These are phyloP conservation scores for Penicillium sp. DNA, from an alignment of 2,329 filamentous ascomycete species.

Conservation along the genomic window DNA sequence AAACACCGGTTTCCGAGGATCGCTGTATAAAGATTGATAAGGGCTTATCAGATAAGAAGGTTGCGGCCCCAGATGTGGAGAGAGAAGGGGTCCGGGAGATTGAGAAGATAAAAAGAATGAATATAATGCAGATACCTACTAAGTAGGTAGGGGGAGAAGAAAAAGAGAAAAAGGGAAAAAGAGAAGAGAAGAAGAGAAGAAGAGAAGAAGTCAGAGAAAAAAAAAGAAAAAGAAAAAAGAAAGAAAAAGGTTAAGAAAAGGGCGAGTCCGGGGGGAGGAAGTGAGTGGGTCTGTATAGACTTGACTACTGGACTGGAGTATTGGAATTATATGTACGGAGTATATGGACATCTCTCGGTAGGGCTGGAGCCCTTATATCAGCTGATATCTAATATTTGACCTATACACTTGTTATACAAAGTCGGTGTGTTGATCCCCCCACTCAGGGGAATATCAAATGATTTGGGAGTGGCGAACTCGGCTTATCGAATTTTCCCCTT, in stretches of 20 bases:
- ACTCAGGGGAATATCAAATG: slow-evolving; percentile 8
- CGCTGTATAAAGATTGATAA: not conserved
- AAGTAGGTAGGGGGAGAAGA: not conserved
- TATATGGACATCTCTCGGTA: not conserved
- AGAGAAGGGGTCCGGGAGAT: slow-evolving; percentile 3
- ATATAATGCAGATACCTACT: too few species aligned
- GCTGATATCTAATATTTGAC: not conserved
- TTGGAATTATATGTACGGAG: too few species aligned
- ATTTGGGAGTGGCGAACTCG: slow-evolving; percentile 12
- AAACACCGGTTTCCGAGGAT: not conserved
- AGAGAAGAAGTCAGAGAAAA: slow-evolving; percentile 7
- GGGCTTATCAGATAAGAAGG: slow-evolving; percentile 12
- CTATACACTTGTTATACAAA: not conserved
- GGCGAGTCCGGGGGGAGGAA: slow-evolving; percentile 18
- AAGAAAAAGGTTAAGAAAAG: slow-evolving; percentile 7
- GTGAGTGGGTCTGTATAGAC: slow-evolving; percentile 1
- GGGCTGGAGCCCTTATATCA: not conserved
- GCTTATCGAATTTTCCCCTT: not conserved
- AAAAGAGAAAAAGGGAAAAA: slow-evolving; percentile 11
- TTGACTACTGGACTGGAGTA: too few species aligned
- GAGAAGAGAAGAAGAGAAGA: slow-evolving; percentile 2
- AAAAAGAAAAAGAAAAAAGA: slow-evolving; percentile 7
- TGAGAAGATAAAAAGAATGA: slow-evolving; percentile 4
- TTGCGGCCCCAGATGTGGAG: slow-evolving; percentile 3
- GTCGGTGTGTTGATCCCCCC: slow-evolving; percentile 13